phyloP scores from a whole-genome alignment of 257 asterid genomes.

The Nicotiana otophora region DNA sequence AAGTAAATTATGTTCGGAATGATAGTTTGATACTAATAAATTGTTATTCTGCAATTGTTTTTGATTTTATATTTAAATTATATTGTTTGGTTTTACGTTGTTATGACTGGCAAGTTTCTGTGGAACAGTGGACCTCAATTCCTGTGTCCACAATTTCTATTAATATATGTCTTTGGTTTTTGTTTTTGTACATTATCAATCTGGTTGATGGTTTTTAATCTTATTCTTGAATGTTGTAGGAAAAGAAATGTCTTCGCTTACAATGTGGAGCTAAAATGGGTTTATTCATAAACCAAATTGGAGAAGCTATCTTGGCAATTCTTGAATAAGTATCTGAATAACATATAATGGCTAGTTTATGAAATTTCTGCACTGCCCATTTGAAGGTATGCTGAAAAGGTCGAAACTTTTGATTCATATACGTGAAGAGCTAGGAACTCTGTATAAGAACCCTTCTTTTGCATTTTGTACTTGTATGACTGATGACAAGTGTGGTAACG shows the following conservation, averaged over 20 bases:
- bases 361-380: neutral
- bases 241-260: neutral
- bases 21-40: neutral
- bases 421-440: neutral
- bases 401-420: neutral
- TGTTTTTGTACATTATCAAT: neutral
- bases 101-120: neutral
- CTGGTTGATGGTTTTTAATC: neutral
- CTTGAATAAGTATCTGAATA: neutral
- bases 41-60: neutral
- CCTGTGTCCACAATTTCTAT: neutral
- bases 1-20: neutral
- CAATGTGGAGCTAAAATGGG: neutral
- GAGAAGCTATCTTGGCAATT: neutral
- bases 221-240: neutral
- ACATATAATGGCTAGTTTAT: neutral
- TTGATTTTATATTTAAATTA: neutral
- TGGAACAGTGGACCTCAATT: neutral
- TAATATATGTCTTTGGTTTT: neutral
- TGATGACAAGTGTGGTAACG: slow-evolving; percentile 24
- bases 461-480: slow-evolving; percentile 25
- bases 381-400: neutral
- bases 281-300: neutral
- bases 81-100: neutral
- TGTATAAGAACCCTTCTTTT: slow-evolving; percentile 23